Evolutionary conservation across 257 asterid genomes (phyloP), one percentile per base, ranked within the genome.

Genomic region (Nicotiana obtusifolia): DNA sequence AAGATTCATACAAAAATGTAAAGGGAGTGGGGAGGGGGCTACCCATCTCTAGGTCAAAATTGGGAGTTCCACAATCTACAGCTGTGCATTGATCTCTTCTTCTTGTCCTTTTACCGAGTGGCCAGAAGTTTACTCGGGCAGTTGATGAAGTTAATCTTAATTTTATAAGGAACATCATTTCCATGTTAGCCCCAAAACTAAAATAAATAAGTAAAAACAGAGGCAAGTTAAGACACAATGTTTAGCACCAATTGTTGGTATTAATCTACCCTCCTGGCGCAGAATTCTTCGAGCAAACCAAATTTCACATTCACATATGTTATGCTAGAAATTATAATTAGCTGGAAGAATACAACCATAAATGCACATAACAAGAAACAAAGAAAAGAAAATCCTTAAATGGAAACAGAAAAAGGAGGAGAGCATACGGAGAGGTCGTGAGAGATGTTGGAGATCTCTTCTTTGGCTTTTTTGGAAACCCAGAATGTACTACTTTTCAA

Each of bases 391-490:
- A 67, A 78, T 30, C 69, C 16, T 10, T 10, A 69, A 5, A 35
- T n/a, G 61, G n/a, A 67, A 17, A 24, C 6, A 47, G 53, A 53
- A 15, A 44, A 7, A 37, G 77, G 28, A 16, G 8, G 82, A 76
- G 64, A 28, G 52, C 80, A 71, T 91, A 93, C 99, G 30, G 95
- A 87, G 86, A 93, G 86, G 90, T 95, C 98, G 83, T 93, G 93
- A 19, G 98, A 85, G 86, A 93, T 93, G 89, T 89, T 92, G 86
- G 94, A 87, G 92, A 95, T 90, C 92, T 95, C 99, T 89, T 93
- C 90, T 87, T 93, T 95, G 81, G 98, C 97, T 87, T 92, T 95
- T 91, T 92, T 90, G 67, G 98, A 95, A 77, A 95, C 95, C 97
- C 98, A 93, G 71, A 93, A 93, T 83, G 98, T 89, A 56, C 95